Evolutionary conservation across 257 asterid genomes (phyloP).

Genomic region (Asclepias syriaca): DNA sequence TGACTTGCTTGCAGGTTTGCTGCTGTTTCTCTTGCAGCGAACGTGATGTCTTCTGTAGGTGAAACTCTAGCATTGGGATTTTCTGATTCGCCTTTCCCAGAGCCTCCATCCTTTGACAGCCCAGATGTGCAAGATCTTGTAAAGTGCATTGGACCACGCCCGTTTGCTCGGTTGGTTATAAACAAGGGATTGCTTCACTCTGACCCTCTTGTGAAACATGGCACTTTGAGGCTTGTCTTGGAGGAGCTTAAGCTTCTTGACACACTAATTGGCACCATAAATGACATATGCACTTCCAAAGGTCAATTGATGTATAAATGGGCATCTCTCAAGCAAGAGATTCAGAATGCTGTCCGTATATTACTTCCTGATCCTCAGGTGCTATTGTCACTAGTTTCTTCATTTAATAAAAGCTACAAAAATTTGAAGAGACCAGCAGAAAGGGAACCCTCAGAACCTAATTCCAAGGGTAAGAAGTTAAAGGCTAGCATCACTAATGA

Average conservation of each 20-base stretch:
- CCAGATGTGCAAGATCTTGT: slow-evolving; percentile 54
- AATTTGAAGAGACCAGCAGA: slow-evolving; percentile 60
- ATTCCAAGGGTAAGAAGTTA: slow-evolving; percentile 46
- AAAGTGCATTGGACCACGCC: slow-evolving; percentile 66
- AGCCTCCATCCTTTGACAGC: slow-evolving; percentile 37
- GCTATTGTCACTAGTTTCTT: slow-evolving; percentile 63
- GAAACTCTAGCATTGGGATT: slow-evolving; percentile 51
- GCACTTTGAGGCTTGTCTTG: slow-evolving; percentile 63
- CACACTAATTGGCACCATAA: slow-evolving; percentile 42
- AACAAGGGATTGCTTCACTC: slow-evolving; percentile 79
- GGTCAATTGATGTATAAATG: slow-evolving; percentile 32
- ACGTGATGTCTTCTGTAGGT: slow-evolving; percentile 62
- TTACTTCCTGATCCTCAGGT: slow-evolving; percentile 81
- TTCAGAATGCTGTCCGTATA: slow-evolving; percentile 55
- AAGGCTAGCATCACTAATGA: slow-evolving; percentile 41
- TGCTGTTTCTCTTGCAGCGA: slow-evolving; percentile 79
- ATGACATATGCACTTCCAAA: slow-evolving; percentile 28
- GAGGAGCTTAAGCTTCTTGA: slow-evolving; percentile 73
- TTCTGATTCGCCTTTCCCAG: slow-evolving; percentile 25
- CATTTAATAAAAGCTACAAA: slow-evolving; percentile 45
- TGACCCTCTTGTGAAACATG: slow-evolving; percentile 71
- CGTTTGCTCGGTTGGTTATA: slow-evolving; percentile 56
- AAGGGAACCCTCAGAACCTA: slow-evolving; percentile 30
- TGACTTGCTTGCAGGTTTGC: slow-evolving; percentile 68
- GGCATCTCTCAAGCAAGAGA: slow-evolving; percentile 51